phyloP scores from a whole-genome alignment of 2,329 filamentous ascomycete genomes.

The Didymellaceae sp. region DNA sequence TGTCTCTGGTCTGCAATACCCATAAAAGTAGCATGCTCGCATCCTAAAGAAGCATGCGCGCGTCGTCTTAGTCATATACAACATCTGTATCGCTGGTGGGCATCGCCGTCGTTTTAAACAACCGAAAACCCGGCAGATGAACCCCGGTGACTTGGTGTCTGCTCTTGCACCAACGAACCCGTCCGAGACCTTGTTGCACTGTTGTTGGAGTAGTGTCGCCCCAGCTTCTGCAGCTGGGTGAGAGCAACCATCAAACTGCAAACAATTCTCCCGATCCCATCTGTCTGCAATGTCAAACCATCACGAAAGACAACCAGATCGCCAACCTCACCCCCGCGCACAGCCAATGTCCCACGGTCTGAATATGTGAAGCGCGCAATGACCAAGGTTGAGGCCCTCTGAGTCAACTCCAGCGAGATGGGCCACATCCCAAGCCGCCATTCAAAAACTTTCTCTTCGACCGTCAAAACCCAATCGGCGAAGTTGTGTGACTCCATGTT shows the following conservation, averaged over 20 bases:
- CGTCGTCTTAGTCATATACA: not conserved
- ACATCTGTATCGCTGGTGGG: not conserved
- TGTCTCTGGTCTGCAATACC: not conserved
- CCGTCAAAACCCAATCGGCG: constrained; percentile 32
- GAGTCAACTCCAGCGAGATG: constrained; percentile 31
- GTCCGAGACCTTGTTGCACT: constrained; percentile 12
- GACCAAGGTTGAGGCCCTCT: constrained; percentile 21
- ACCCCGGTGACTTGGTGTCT: constrained; percentile 15
- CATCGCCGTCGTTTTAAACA: constrained; percentile 1
- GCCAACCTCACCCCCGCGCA: constrained; percentile 37
- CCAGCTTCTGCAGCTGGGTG: constrained; percentile 40
- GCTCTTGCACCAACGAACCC: constrained; percentile 20
- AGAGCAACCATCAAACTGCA: constrained; percentile 38
- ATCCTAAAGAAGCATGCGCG: too few species aligned
- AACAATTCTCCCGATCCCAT: constrained; percentile 37
- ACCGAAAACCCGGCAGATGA: constrained; percentile 21
- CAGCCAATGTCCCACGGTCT: constrained; percentile 31
- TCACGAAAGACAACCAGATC: constrained; percentile 37
- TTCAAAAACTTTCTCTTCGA: constrained; percentile 27
- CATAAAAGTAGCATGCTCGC: too few species aligned
- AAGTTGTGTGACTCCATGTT: constrained; percentile 44
- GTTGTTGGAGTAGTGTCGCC: constrained; percentile 29
- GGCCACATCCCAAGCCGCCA: constrained; percentile 37
- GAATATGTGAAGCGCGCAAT: constrained; percentile 45
- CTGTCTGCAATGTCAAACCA: constrained; percentile 26